Base-by-base conservation (phyloP, 164 flowering plant species). In the Chloranthus sessilifolius region DNA sequence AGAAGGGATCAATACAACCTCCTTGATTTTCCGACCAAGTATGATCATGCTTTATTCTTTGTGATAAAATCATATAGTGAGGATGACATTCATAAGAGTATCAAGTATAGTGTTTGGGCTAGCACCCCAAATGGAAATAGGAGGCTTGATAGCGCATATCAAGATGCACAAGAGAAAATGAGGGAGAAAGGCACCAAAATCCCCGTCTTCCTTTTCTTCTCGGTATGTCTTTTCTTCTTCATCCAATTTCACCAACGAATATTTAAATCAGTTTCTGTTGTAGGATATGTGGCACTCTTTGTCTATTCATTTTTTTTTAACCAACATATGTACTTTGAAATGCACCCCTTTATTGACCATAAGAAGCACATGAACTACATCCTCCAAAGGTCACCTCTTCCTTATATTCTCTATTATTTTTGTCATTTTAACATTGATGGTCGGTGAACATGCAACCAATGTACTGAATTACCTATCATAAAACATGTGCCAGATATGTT, bases 41-140 rank as follows among this genome's bases (percentile, higher is more conserved):
- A 81, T 52, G 73, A 67, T n/a, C 61, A 73, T 31, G 90, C 90
- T 1, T 36, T 58, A 47, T 86, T 83, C 66, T 86, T 76, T 76
- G 80, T 86, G 2, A 86, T 86, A 28, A 83, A 86, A 62, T 86
- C 95, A 15, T 86, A 81, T 55, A 86, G 95, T 51, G 90, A 83
- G 54, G 90, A 86, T 68, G 89, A 85, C 46, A 57, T 85, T 42
- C 95, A 81, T 58, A 85, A 85, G 63, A 83, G 90, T 66, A 78
- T 86, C 52, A 86, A 86, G 60, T 83, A 83, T 43, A 76, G 66
- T 67, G 95, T 86, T 25, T 86, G 95, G 95, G 76, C 95, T 7
- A 79, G 84, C 56, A 86, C 95, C 12, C 80, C 85, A 3, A 76
- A 77, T 63, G 95, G 95, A n/a, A 86, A 86, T 55, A 81, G 72